Evolutionary conservation across 352 stramenopile species (phyloP), one percentile per base, ranked within the genome.

Genomic region (Phytophthora pluvialis): DNA sequence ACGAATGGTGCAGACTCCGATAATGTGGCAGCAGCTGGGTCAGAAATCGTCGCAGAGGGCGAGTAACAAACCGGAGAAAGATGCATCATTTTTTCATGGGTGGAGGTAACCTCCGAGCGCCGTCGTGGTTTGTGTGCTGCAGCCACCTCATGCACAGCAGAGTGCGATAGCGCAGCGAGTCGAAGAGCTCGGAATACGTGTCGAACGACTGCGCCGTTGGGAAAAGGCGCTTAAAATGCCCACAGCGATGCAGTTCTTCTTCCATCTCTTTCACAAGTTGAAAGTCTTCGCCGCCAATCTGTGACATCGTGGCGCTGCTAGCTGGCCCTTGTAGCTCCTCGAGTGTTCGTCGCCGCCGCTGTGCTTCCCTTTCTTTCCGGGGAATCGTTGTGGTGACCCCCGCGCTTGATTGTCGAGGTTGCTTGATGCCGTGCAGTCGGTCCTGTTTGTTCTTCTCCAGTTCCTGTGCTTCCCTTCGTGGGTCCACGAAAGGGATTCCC

Each of bases 201-300:
- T 81, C 70, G 40, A 80, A 84, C 3, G 84, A 81, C 9, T 80
- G 51, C 1, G 73, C 3, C 4, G 77, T 91, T 2, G 87, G 87
- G 48, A 93, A 95, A 36, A 95, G 88, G 0, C 85, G 76, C 47
- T 78, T 73, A 54, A 95, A 95, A 48, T 95, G 80, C 3, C 83
- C 85, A 2, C 67, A 61, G 8, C 87, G 78, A 1, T 77, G 67
- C 6, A 84, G 60, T 36, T 95, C 85, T 67, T 89, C 83, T 45
- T 91, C 75, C 64, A 93, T 78, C 2, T 78, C 66, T 40, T 86
- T 82, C 15, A 90, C 49, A 12, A 85, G 65, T 10, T 72, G 56
- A 10, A 89, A 67, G 55, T 94, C 78, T 32, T 78, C 69, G 7
- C 78, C 73, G n/a, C 83, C 75, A 32, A 92, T 63, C n/a, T 91